Base-by-base conservation (phyloP, 495 filamentous ascomycete genomes). In the Talaromyces thailandensis region DNA sequence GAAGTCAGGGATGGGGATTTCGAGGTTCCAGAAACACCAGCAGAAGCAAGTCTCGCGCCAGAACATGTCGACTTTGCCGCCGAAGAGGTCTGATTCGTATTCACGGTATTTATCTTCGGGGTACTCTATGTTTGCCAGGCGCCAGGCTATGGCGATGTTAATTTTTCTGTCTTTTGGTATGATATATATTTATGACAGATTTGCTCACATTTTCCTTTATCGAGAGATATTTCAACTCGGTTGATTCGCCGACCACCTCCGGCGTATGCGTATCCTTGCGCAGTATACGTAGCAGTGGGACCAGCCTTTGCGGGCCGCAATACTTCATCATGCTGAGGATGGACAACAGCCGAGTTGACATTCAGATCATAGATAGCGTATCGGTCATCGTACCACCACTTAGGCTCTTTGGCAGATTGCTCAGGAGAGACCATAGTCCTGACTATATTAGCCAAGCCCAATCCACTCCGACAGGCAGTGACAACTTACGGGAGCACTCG, bases 341-440 rank as follows among this genome's bases (percentile, higher is more conserved):
- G 92, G 18, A 83, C 92, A 14, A 84, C 86, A 3, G 88, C 92
- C 18, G 91, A 93, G 65, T 98, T 98, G 18, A 89, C 86, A 68
- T 88, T 96, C 8, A 98, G 81, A 64, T 96, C 93, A 68, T 96
- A 96, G 55, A 98, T 98, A 11, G 92, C 93, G 70, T 96, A 96
- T 48, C 92, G 81, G 60, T 97, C 93, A 70, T 98, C 93, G 53
- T 74, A 84, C 93, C 93, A 98, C 81, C 87, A 90, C 4, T 86
- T 83, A 1, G 86, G 85, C 61, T 96, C 79, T 51, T 83, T 80
- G 2, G 87, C 88, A 45, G 90, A 82, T 74, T 89, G 87, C 63
- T 96, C 93, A 0, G 93, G 92, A 11, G 83, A 86, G 14, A 97
- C 82, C 84, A 87, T 93, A 0, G 91, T 96, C 16, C 75, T 63